Evolutionary conservation across 225 moss, liverwort and hornwort genomes (phyloP).

Genomic region (Pleurozium schreberi): DNA sequence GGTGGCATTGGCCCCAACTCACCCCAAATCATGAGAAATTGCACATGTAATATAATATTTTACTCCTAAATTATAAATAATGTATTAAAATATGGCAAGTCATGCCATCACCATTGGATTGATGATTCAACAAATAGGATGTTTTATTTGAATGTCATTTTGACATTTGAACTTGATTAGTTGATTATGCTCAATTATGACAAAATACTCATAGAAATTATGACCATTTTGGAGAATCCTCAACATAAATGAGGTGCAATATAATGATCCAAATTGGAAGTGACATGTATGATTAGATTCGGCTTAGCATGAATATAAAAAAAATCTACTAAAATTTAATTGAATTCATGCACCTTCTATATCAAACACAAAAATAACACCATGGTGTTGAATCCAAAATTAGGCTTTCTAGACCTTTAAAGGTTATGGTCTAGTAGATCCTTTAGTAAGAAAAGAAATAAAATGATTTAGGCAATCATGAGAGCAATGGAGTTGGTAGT

Average conservation of each 20-base stretch:
- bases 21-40: neutral
- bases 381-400: no score
- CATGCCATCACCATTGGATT: neutral
- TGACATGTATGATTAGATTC: no score
- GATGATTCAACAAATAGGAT: neutral
- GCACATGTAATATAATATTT: neutral
- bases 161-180: neutral
- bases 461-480: no score
- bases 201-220: neutral
- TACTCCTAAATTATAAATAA: neutral
- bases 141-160: neutral
- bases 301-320: no score
- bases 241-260: neutral
- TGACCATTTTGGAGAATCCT: neutral
- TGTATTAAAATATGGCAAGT: neutral
- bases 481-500: no score
- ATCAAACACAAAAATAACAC: no score
- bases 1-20: accelerated
- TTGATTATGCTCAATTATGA: neutral
- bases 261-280: neutral
- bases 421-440: no score
- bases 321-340: no score
- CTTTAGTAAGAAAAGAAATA: no score
- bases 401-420: no score
- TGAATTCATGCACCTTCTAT: no score